A percentile compares a stretch with the other conserved stretches of the same genome.
Conservation (phyloP, 2,329 filamentous ascomycete species). For the Colletotrichum sp. region DNA sequence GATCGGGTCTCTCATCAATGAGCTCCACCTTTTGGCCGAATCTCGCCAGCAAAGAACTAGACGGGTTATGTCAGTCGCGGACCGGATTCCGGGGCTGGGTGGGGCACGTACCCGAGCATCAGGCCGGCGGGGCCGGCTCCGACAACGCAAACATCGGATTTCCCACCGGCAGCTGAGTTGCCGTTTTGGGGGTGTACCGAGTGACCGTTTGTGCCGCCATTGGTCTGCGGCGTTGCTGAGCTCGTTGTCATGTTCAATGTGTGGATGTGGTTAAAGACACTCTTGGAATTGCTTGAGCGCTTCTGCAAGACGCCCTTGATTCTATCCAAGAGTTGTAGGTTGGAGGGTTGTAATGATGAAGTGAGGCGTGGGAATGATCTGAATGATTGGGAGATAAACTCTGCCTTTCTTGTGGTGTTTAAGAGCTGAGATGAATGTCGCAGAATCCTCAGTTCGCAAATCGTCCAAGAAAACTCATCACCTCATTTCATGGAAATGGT, state of each 20-base stretch:
- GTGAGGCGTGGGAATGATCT: background rate
- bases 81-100: background rate
- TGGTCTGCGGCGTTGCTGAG: background rate
- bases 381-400: background rate
- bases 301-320: background rate
- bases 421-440: background rate
- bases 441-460: background rate
- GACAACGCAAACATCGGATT: slow-evolving; percentile 7
- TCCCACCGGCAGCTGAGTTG: background rate
- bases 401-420: background rate
- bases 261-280: background rate
- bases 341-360: background rate
- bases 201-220: background rate
- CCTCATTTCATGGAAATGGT: background rate
- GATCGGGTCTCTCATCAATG: background rate
- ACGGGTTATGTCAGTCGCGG: background rate
- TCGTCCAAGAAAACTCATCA: background rate
- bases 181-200: background rate
- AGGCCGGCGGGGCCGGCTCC: slow-evolving; percentile 11
- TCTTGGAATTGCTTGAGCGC: background rate
- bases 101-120: slow-evolving; percentile 10
- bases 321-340: background rate
- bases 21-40: slow-evolving; percentile 6
- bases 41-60: slow-evolving; percentile 1
- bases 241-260: background rate